Evolutionary conservation across 495 filamentous ascomycete genomes (phyloP), one percentile per base, ranked within the genome.

Genomic region (Clavariopsis aquatica): DNA sequence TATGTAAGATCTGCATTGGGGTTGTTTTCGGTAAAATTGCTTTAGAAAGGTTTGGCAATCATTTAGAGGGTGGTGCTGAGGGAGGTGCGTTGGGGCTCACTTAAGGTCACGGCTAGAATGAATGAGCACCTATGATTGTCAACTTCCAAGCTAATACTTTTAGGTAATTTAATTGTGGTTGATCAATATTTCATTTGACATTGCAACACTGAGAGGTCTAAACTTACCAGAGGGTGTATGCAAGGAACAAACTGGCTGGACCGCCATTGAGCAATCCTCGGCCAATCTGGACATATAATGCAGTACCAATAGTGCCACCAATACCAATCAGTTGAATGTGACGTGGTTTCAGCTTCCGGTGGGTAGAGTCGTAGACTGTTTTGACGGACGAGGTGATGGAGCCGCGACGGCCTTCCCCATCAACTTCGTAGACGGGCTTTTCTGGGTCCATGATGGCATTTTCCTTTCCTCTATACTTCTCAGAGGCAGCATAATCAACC

Each of bases 241-340:
- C 91, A 34, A 94, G 73, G 68, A 93, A 91, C 61, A 93, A 75
- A 65, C 85, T 89, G 1, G 71, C 90, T 20, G 91, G 91, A 0
- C 91, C 91, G 45, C 90, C 90, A 31, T 89, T 78, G 23, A 88
- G 76, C 53, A 92, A 69, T 1, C 82, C 83, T 22, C 76, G 78
- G 19, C 90, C 91, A 57, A 94, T 92, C 64, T 87, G 84, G 24
- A 92, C 86, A 74, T 86, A 92, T 12, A 92, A 77, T 1, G 83
- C 89, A n/a, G 89, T 92, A n/a, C 89, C 89, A 70, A 91, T 92
- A 34, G 85, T 86, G 34, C 89, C 89, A 38, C 89, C 89, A 66
- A 91, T 86, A 43, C 85, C 88, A 56, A 91, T 91, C 58, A 92
- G 76, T 68, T 90, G 86, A 57, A 89, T 83, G 71, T 90, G 87